phyloP scores from a whole-genome alignment of 139 green algal genomes.

The Chlamydomonas sphaeroides region DNA sequence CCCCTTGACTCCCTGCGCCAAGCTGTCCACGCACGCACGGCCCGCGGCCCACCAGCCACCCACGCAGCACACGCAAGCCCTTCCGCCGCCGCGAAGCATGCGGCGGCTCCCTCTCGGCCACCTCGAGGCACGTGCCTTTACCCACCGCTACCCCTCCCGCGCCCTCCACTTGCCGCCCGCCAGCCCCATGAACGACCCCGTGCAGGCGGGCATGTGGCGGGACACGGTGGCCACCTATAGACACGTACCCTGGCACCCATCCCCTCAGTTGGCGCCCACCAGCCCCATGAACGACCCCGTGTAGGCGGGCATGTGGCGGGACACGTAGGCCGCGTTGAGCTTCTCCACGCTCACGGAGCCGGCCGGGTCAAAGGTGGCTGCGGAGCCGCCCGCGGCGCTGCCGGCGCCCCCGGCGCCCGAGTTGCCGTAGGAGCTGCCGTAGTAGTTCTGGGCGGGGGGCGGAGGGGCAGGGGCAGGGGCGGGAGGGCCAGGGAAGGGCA shows the following conservation, averaged over 20 bases:
- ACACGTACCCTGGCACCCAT: neutral
- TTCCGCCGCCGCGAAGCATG: no score
- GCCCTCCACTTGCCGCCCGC: constrained; percentile 16
- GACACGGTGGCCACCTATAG: no score
- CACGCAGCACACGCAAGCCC: no score
- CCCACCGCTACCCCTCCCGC: no score
- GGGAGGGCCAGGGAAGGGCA: no score
- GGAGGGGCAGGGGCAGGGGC: neutral
- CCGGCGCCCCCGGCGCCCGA: neutral
- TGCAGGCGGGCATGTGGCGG: constrained; percentile 58
- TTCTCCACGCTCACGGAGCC: constrained; percentile 62
- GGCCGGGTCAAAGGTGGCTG: constrained; percentile 58
- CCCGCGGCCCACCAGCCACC: no score
- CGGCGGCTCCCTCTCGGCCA: no score
- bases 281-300: constrained; percentile 49
- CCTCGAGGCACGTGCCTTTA: no score
- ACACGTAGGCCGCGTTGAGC: constrained; percentile 68
- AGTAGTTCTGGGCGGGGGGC: neutral
- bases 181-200: constrained; percentile 45
- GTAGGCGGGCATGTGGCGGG: constrained; percentile 58
- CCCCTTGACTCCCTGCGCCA: no score
- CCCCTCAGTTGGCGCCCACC: constrained; percentile 11
- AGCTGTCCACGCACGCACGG: no score
- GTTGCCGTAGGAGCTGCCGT: constrained; percentile 48
- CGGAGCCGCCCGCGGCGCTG: constrained; percentile 18